Evolutionary conservation across 352 stramenopile species (phyloP), one percentile per base, ranked within the genome.

Genomic region (Peronospora farinosa): DNA sequence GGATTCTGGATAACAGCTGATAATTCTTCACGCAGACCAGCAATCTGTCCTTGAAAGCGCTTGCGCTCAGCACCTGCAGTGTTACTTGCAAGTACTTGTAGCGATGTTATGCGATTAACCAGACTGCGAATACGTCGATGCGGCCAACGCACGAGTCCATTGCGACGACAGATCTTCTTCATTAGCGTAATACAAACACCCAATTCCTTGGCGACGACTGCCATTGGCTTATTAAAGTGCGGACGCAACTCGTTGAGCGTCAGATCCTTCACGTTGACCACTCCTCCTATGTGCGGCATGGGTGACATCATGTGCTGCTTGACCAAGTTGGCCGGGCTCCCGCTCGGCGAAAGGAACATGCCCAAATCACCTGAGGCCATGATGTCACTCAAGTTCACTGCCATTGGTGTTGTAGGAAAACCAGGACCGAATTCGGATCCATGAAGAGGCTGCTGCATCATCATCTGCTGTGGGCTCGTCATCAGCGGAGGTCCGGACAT

Each of bases 81-180:
- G 23, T 66, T 86, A 17, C 59, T 65, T 7, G 69, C 65, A n/a
- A 88, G 68, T 10, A 84, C 69, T 48, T 92, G 76, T 5, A 89
- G 55, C 44, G 76, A 86, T 32, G 72, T 85, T 42, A 92, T 92
- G 12, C 78, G 72, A 56, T 92, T 92, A 37, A 88, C 77, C 27
- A 92, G 74, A 39, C 76, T 88, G 23, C 78, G 78, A 52, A 92
- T 92, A 23, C 76, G 74, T 37, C 81, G 72, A 45, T 92, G 81
- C n/a, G 81, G 81, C 81, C 81, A 92, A 7, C 81, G 81, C 37
- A 78, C 59, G 40, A 92, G 72, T 7, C 81, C 81, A 51, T 92
- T 92, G 51, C 75, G 74, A 30, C 81, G 78, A 43, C 81, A 92
- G 43, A 92, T 92, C 43, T 92, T 92, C 65, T 92, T 92, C 74